Base-by-base conservation (phyloP, 2,329 filamentous ascomycete genomes). In the Pseudopithomyces maydicus region DNA sequence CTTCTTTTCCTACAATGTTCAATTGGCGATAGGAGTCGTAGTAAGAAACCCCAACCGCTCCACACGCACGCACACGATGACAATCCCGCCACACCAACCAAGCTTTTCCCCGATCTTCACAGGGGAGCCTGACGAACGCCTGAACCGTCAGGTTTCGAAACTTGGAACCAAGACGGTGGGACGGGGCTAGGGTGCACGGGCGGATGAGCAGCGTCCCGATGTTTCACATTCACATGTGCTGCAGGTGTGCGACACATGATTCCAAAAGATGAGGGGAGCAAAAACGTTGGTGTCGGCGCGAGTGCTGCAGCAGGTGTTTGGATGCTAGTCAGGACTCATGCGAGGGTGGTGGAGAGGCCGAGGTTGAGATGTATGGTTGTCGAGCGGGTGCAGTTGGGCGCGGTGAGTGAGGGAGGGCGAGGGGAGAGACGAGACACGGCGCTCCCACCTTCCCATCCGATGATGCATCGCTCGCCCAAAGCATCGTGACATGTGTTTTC, bases 31-130 rank as follows among this genome's bases (percentile, higher is more conserved):
- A n/a, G n/a, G n/a, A n/a, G n/a, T n/a, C n/a, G n/a, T n/a, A n/a
- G n/a, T n/a, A n/a, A n/a, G n/a, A n/a, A n/a, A n/a, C n/a, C 26
- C 26, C 26, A 29, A 29, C 26, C 26, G 5, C 26, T 29, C 26
- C 35, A 38, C 35, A 38, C 14, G n/a, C n/a, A 38, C 35, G 35
- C 5, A 11, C 35, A 3, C 35, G 7, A 35, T 35, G 7, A 35
- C 32, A 35, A 7, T 43, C 6, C 14, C 15, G 23, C 33, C 29
- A 48, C n/a, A n/a, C 33, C 17, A 19, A 50, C 36, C 36, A 50
- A 50, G 47, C 47, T 41, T 50, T 32, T n/a, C n/a, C n/a, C n/a
- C 19, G 48, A 51, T 51, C 48, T 15, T 22, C 48, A 17, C 48
- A 42, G 19, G 48, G 48, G 32, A 46, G 42, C 36, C 48, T 39